phyloP scores from a whole-genome alignment of 192 early-diverging fungal species.

The Coemansia sp. region DNA sequence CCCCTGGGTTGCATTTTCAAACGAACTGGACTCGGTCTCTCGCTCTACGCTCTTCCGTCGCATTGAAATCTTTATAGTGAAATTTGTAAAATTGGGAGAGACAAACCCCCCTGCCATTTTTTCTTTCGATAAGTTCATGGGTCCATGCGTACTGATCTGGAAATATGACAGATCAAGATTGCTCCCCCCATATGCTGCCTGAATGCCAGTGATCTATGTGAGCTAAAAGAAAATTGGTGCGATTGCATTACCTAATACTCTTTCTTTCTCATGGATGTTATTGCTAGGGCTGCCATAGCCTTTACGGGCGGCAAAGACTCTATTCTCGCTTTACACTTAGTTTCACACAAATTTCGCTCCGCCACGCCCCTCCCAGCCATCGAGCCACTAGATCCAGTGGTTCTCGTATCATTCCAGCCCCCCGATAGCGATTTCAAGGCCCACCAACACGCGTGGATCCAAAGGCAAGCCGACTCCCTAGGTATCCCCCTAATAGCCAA shows the following conservation, averaged over 20 bases:
- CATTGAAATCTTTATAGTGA: not conserved
- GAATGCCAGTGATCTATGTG: not conserved
- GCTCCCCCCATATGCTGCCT: not conserved
- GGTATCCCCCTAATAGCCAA: slow-evolving; percentile 48
- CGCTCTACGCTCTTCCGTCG: slow-evolving; percentile 1
- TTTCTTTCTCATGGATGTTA: no score
- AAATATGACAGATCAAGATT: not conserved
- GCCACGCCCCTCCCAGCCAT: not conserved
- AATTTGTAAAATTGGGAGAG: not conserved
- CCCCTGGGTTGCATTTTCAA: slow-evolving; percentile 24
- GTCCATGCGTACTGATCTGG: no score
- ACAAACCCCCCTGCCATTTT: no score
- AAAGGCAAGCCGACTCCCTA: slow-evolving; percentile 52
- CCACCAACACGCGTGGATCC: slow-evolving; percentile 52
- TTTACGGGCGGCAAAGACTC: slow-evolving; percentile 69
- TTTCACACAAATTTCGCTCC: slow-evolving; percentile 26
- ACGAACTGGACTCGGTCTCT: not conserved
- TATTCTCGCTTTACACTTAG: slow-evolving; percentile 50
- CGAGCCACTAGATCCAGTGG: slow-evolving; percentile 22
- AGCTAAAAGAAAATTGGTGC: not conserved
- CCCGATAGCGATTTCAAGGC: slow-evolving; percentile 57
- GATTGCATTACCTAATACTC: no score
- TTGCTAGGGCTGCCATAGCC: slow-evolving; percentile 54
- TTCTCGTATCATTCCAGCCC: slow-evolving; percentile 54
- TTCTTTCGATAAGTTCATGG: no score